phyloP scores from a whole-genome alignment of 192 early-diverging fungal genomes.

The Geranomyces variabilis region DNA sequence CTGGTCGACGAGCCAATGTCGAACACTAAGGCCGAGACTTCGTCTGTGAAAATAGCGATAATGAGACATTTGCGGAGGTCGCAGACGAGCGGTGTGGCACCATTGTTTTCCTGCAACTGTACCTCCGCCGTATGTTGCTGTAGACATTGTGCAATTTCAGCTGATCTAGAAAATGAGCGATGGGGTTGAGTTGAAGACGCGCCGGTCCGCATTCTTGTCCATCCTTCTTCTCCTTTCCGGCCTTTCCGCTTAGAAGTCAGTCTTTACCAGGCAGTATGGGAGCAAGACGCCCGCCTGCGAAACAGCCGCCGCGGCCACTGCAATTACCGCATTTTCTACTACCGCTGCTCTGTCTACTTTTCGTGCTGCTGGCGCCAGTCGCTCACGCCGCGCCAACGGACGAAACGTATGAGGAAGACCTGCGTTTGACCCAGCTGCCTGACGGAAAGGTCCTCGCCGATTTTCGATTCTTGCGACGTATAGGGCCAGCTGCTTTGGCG shows the following conservation, averaged over 20 bases:
- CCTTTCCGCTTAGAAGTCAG: too few species aligned
- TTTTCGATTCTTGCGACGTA: conserved; percentile 69
- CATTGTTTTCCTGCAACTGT: not conserved
- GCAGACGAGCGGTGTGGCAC: not conserved
- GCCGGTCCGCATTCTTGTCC: too few species aligned
- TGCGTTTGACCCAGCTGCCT: conserved; percentile 68
- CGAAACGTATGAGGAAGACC: conserved; percentile 40
- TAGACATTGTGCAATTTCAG: too few species aligned
- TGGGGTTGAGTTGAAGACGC: too few species aligned
- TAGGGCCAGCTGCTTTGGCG: conserved; percentile 6
- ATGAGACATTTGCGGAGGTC: not conserved
- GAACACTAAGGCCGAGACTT: conserved; percentile 91
- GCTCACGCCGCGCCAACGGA: not conserved
- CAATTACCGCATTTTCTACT: too few species aligned
- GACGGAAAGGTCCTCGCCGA: conserved; percentile 83
- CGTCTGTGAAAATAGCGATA: conserved; percentile 57
- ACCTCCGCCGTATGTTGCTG: conserved; percentile 19
- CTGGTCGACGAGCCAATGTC: conserved; percentile 88
- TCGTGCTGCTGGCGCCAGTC: too few species aligned
- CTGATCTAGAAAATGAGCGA: too few species aligned
- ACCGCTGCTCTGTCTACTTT: too few species aligned
- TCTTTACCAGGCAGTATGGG: too few species aligned
- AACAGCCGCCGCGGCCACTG: too few species aligned
- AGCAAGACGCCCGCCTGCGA: too few species aligned
- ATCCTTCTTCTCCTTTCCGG: too few species aligned